phyloP scores from a whole-genome alignment of 495 filamentous ascomycete genomes.

The Talaromyces ruber region DNA sequence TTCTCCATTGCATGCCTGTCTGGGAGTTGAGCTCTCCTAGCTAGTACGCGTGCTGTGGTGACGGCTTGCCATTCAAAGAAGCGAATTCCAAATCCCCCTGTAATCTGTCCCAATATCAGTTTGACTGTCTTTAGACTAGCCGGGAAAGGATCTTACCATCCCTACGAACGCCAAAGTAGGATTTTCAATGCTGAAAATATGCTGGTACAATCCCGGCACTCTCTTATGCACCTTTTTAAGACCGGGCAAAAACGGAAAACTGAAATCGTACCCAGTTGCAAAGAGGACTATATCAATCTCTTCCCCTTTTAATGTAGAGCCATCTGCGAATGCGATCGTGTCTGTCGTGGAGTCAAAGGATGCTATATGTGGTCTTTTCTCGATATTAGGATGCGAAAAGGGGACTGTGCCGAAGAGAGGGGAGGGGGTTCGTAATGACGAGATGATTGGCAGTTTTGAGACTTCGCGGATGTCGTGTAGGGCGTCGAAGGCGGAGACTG shows the following conservation, averaged over 20 bases:
- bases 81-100: slow-evolving; percentile 49
- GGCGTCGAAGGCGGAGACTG: slow-evolving; percentile 35
- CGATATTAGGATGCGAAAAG: slow-evolving; percentile 15
- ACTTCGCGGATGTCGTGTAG: slow-evolving; percentile 25
- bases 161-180: slow-evolving; percentile 29
- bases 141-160: slow-evolving; percentile 10
- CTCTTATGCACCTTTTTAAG: slow-evolving; percentile 10
- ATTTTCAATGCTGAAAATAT: slow-evolving; percentile 24
- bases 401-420: slow-evolving; percentile 13
- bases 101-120: slow-evolving; percentile 29
- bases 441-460: slow-evolving; percentile 25
- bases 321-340: slow-evolving; percentile 49
- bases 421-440: slow-evolving; percentile 26
- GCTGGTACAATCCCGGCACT: slow-evolving; percentile 20
- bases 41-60: slow-evolving; percentile 43
- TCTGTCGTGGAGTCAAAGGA: slow-evolving; percentile 26
- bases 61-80: slow-evolving; percentile 57
- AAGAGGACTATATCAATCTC: neutral
- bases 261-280: slow-evolving; percentile 2
- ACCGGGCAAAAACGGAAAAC: slow-evolving; percentile 8
- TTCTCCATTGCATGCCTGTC: slow-evolving; percentile 27
- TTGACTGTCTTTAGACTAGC: neutral
- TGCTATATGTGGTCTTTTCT: slow-evolving; percentile 12
- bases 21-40: slow-evolving; percentile 41
- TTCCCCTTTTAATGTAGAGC: slow-evolving; percentile 17